Percentiles rank a stretch among this genome's conserved stretches.
Evolutionary conservation across 1,284 basidiomycete species (phyloP).

Genomic region (Tilletia indica): DNA sequence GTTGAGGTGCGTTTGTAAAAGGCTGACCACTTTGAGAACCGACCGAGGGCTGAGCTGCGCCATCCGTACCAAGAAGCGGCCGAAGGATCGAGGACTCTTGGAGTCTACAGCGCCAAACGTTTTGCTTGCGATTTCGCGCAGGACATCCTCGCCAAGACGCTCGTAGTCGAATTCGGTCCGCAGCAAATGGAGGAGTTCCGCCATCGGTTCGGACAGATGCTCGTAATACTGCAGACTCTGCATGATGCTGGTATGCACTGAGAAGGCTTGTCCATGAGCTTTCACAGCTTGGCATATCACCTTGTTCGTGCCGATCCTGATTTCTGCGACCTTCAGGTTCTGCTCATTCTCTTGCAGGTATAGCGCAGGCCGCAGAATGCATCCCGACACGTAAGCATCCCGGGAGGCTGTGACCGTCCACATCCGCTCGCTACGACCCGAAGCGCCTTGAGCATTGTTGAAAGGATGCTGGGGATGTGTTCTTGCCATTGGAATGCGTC

Average conservation of each 20-base stretch:
- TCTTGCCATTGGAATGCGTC: slow-evolving; percentile 16
- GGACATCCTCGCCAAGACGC: slow-evolving; percentile 84
- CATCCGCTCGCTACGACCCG: slow-evolving; percentile 42
- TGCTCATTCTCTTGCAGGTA: slow-evolving; percentile 79
- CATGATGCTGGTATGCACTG: slow-evolving; percentile 77
- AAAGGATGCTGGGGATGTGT: slow-evolving; percentile 41
- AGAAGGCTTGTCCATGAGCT: slow-evolving; percentile 74
- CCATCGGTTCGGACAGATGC: slow-evolving; percentile 89
- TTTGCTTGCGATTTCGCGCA: slow-evolving; percentile 77
- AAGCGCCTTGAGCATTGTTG: slow-evolving; percentile 39
- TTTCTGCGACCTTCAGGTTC: slow-evolving; percentile 77
- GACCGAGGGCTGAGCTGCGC: slow-evolving; percentile 80
- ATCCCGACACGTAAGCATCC: slow-evolving; percentile 51
- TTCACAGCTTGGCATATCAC: slow-evolving; percentile 90
- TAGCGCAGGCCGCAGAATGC: slow-evolving; percentile 68
- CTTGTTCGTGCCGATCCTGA: slow-evolving; percentile 76
- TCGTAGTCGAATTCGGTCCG: slow-evolving; percentile 83
- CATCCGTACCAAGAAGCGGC: slow-evolving; percentile 77
- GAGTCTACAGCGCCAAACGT: slow-evolving; percentile 77
- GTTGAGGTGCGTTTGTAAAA: slow-evolving; percentile 81
- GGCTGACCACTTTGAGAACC: slow-evolving; percentile 83
- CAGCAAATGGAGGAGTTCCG: slow-evolving; percentile 78
- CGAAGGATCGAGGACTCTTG: slow-evolving; percentile 83
- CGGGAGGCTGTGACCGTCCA: slow-evolving; percentile 43
- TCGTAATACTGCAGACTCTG: slow-evolving; percentile 91